These are phyloP conservation scores for Alternaria infectoria DNA, from an alignment of 2,329 filamentous ascomycete species.

Conservation along the genomic window DNA sequence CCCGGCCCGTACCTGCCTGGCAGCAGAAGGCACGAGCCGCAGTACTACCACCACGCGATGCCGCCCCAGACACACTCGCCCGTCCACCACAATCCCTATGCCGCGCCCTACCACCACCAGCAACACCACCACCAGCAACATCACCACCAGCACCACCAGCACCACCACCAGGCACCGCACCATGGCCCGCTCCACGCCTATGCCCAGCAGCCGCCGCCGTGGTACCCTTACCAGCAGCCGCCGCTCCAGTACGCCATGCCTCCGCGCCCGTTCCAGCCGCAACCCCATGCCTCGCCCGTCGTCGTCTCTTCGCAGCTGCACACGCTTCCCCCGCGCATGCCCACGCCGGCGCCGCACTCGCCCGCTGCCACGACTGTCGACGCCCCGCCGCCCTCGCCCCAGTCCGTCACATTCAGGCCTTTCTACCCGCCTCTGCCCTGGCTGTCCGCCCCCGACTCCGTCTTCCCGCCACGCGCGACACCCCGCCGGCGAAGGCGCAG, in stretches of 20 bases:
- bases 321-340: slow-evolving; percentile 34
- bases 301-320: slow-evolving; percentile 56
- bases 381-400: slow-evolving; percentile 32
- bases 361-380: slow-evolving; percentile 39
- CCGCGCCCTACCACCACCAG: slow-evolving; percentile 39
- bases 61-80: slow-evolving; percentile 27
- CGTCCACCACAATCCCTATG: slow-evolving; percentile 35
- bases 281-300: slow-evolving; percentile 51
- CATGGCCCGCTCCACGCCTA: slow-evolving; percentile 51
- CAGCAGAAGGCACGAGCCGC: slow-evolving; percentile 51
- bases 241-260: slow-evolving; percentile 47
- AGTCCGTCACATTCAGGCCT: slow-evolving; percentile 47
- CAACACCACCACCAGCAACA: slow-evolving; percentile 27
- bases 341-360: slow-evolving; percentile 44
- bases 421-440: slow-evolving; percentile 64
- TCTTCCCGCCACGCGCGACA: slow-evolving; percentile 61
- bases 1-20: slow-evolving; percentile 62
- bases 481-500: slow-evolving; percentile 54
- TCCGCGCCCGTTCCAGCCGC: slow-evolving; percentile 46
- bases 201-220: slow-evolving; percentile 49
- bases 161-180: slow-evolving; percentile 45
- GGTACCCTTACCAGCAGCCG: slow-evolving; percentile 47
- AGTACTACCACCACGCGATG: slow-evolving; percentile 40
- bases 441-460: slow-evolving; percentile 62
- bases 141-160: slow-evolving; percentile 39